Percentiles rank a stretch among this genome's conserved stretches.
These are phyloP conservation scores for Tricholoma bakamatsutake DNA, from an alignment of 768 basidiomycete species.

Conservation along the genomic window DNA sequence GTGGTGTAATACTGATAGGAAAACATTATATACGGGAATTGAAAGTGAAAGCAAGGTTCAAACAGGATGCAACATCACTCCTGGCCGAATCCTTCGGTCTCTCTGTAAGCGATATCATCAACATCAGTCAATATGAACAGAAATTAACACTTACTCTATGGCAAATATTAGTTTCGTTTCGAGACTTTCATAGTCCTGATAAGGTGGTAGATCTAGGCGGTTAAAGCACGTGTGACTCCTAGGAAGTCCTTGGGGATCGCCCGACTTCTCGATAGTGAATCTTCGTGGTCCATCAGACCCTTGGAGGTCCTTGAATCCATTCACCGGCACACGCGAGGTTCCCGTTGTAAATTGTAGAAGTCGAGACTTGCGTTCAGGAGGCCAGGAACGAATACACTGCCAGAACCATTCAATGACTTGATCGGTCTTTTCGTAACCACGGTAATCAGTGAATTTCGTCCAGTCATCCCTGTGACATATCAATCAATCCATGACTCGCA, in stretches of 20 bases:
- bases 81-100: slow-evolving; percentile 73
- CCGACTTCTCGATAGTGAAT: slow-evolving; percentile 94
- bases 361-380: slow-evolving; percentile 81
- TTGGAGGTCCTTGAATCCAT: slow-evolving; percentile 93
- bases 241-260: slow-evolving; percentile 82
- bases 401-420: slow-evolving; percentile 95
- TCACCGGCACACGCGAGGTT: slow-evolving; percentile 81
- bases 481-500: slow-evolving; percentile 4
- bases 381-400: slow-evolving; percentile 88
- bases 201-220: slow-evolving; percentile 81
- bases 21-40: not conserved
- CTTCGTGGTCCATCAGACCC: slow-evolving; percentile 88
- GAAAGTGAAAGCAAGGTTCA: not conserved
- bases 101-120: slow-evolving; percentile 34
- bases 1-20: not conserved
- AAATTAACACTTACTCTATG: slow-evolving; percentile 53
- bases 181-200: slow-evolving; percentile 80
- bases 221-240: slow-evolving; percentile 96
- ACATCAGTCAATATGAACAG: slow-evolving; percentile 1
- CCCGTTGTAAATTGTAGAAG: slow-evolving; percentile 86
- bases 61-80: slow-evolving; percentile 32
- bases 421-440: slow-evolving; percentile 80
- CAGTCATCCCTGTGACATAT: slow-evolving; percentile 63
- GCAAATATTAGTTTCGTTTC: slow-evolving; percentile 83
- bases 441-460: slow-evolving; percentile 92